Evolutionary conservation across 2,329 filamentous ascomycete species (phyloP), one percentile per base, ranked within the genome.

Genomic region (Decorospora gaudefroyi): DNA sequence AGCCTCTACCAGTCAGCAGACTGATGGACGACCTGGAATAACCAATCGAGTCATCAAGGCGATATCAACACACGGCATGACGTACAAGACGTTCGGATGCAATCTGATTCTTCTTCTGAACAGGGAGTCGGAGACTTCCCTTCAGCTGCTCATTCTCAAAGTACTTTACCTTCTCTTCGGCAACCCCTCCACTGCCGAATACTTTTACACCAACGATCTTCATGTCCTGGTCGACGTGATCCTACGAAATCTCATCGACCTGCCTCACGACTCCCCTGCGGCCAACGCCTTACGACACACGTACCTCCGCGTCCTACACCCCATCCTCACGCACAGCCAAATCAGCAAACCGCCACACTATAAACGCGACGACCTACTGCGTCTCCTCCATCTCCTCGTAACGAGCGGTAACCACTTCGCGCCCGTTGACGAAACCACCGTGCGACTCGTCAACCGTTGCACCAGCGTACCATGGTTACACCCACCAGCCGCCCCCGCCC

Each of bases 181-280:
- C 4, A 97, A 90, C 7, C 84, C 84, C 43, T 82, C 87, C 11
- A 99, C 93, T 0, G 90, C 93, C 69, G 93, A 99, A 72, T 99
- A 97, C 72, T 99, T 99, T 67, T 99, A 97, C 71, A 96, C 90
- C 18, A 99, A 99, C 67, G 93, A 99, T 64, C 78, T 99, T 19
- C 88, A 90, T 46, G 93, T 99, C 4, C 81, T 99, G 11, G 79
- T 97, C 32, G 93, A 99, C 65, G 93, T 99, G 53, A 90, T 99
- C 46, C 89, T 99, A 49, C 88, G 93, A 29, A 99, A 99, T 63
- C 78, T 99, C n/a, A 84, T 97, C 61, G 93, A 99, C 67, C 78
- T 99, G 6, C 93, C 95, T 0, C 86, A 92, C 61, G 92, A 96
- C 66, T 84, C 77, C 8, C 59, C 67, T 17, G 68, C 70, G 16